Base-by-base conservation (phyloP, 1,139 yeast species). In the Scheffersomyces segobiensis region DNA sequence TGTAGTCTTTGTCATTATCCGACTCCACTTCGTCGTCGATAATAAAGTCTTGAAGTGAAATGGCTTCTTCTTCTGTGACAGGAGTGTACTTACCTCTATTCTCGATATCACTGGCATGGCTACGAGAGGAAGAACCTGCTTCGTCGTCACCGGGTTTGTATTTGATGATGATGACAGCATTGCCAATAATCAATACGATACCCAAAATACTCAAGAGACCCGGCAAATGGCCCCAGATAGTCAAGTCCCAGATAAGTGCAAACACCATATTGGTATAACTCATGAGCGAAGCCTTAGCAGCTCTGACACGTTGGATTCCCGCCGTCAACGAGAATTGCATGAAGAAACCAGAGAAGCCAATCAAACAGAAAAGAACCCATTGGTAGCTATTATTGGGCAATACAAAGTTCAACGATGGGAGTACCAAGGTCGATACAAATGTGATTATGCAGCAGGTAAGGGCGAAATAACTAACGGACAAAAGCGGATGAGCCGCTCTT, bases 261-360 rank as follows among this genome's bases (percentile, higher is more conserved):
- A 89, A 91, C 1, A 92, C 75, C 80, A 93, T 82, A 66, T 88
- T 91, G 2, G 92, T 81, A 71, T 93, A 93, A 5, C 85, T 77
- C 83, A 91, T 88, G 61, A 90, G 80, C 5, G 95, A 81, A 0
- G 93, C 93, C 59, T 91, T 82, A 1, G 93, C 87, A 0, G 97
- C 97, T 60, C 82, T 81, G 61, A 91, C 97, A 59, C 92, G 77
- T 71, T 91, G 97, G 55, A 93, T 83, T 0, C 97, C 98, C 3
- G 92, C 87, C 0, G 98, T 91, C 57, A 91, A 74, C 42, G 88
- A 77, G 65, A 87, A 87, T 71, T 93, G 97, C 87, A 89, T 89
- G 57, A 87, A 73, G 71, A 93, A 93, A 0, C 98, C 98, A 52
- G 90, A 82, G 14, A 88, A 63, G 2, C 97, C 97, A 62, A 91